These are phyloP conservation scores for Trichoderma koningiopsis DNA, from an alignment of 2,329 filamentous ascomycete species.

Conservation along the genomic window DNA sequence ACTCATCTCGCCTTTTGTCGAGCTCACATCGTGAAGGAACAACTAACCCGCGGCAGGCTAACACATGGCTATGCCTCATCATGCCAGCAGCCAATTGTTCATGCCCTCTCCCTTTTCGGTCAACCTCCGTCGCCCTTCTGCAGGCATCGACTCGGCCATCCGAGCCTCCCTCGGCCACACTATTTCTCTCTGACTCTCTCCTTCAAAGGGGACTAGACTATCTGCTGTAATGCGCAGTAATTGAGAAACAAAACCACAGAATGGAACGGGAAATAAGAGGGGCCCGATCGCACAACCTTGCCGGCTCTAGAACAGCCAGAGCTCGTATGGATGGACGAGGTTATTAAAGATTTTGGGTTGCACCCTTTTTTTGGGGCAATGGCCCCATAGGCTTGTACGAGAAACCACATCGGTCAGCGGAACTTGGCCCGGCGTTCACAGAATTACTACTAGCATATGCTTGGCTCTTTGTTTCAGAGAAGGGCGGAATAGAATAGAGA, in stretches of 20 bases:
- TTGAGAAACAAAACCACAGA: background rate
- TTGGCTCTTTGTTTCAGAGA: background rate
- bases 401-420: background rate
- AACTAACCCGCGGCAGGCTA: background rate
- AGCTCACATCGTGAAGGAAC: background rate
- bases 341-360: background rate
- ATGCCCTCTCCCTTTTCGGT: constrained; percentile 17
- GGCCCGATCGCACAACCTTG: background rate
- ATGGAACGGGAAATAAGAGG: background rate
- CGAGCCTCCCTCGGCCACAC: constrained; percentile 3
- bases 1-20: background rate
- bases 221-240: background rate
- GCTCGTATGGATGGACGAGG: background rate
- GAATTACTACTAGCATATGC: background rate
- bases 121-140: constrained; percentile 9
- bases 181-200: background rate
- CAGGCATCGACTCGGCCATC: background rate
- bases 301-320: background rate
- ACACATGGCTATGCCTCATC: background rate
- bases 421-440: background rate
- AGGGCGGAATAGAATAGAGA: background rate
- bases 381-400: background rate
- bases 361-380: background rate
- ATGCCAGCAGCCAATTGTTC: background rate
- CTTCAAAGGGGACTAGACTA: background rate